A percentile compares a stretch with the other conserved stretches of the same genome.
phyloP scores from a whole-genome alignment of 768 basidiomycete species.

The Atractiella rhizophila region DNA sequence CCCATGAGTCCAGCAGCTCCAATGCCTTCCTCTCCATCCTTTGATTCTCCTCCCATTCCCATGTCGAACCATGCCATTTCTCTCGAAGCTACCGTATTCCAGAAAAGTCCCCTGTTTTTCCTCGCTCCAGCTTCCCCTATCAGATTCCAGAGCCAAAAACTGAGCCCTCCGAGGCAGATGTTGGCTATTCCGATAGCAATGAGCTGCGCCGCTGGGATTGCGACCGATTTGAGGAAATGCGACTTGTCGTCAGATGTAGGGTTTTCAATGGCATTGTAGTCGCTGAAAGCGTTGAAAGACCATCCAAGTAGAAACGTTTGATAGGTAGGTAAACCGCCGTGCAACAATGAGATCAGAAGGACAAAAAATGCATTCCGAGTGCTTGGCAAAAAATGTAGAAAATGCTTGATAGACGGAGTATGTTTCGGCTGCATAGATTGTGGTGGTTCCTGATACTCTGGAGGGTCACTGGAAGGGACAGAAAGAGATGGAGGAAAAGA shows the following conservation, averaged over 20 bases:
- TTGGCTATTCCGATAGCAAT: conserved; percentile 39
- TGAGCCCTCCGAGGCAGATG: conserved; percentile 45
- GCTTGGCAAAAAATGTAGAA: too few species aligned
- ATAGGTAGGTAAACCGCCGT: too few species aligned
- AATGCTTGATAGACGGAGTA: too few species aligned
- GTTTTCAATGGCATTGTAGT: conserved; percentile 26
- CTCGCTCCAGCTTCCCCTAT: conserved; percentile 57
- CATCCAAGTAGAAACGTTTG: conserved; percentile 53
- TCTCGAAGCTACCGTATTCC: conserved; percentile 37
- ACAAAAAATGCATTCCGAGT: too few species aligned
- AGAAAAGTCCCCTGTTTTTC: conserved; percentile 41
- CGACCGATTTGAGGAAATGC: background rate
- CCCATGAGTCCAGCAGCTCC: conserved; percentile 83
- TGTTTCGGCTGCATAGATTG: too few species aligned
- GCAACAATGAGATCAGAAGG: too few species aligned
- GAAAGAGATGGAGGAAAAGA: too few species aligned
- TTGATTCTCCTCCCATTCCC: conserved; percentile 31
- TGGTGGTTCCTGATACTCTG: too few species aligned
- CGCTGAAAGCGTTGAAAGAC: conserved; percentile 45
- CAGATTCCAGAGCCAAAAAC: conserved; percentile 60
- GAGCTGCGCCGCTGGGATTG: conserved; percentile 11
- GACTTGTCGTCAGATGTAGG: conserved; percentile 14
- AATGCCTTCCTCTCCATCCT: conserved; percentile 27
- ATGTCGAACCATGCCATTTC: conserved; percentile 81
- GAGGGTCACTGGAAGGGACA: too few species aligned